Evolutionary conservation across 106 monocot genomes (phyloP).

Genomic region (Dioscorea alata): DNA sequence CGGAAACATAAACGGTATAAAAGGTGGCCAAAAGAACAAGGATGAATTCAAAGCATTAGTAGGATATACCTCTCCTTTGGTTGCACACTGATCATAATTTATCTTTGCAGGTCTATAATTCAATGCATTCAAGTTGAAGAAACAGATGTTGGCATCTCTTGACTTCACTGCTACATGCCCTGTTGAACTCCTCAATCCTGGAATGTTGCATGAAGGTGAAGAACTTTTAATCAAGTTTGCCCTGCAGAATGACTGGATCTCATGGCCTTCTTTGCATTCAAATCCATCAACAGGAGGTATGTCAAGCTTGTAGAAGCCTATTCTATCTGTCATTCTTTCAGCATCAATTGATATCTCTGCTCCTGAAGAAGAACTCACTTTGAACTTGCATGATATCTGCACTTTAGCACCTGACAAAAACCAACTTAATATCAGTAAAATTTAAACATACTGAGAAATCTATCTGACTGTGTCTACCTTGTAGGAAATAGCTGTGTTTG

Average conservation of each 20-base stretch:
- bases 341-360: constrained; percentile 51
- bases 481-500: constrained; percentile 81
- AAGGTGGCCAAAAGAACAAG: constrained; percentile 89
- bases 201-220: constrained; percentile 52
- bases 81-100: constrained; percentile 22
- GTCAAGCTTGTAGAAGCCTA: constrained; percentile 65
- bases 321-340: constrained; percentile 57
- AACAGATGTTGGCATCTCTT: constrained; percentile 29
- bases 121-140: constrained; percentile 78
- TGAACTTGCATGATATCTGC: constrained; percentile 63
- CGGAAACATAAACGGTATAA: constrained; percentile 38
- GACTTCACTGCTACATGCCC: constrained; percentile 50
- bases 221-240: constrained; percentile 54
- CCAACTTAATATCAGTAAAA: background rate
- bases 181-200: constrained; percentile 48
- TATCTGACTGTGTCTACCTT: constrained; percentile 23
- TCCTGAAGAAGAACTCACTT: constrained; percentile 20
- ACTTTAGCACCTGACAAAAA: constrained; percentile 73
- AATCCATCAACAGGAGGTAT: constrained; percentile 77
- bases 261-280: constrained; percentile 48
- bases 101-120: constrained; percentile 64
- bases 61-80: background rate
- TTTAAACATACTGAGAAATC: background rate
- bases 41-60: constrained; percentile 25
- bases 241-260: constrained; percentile 60